Percentiles rank a stretch among this genome's conserved stretches.
phyloP scores from a whole-genome alignment of 75 land plant species.

The Sequoia sempervirens region DNA sequence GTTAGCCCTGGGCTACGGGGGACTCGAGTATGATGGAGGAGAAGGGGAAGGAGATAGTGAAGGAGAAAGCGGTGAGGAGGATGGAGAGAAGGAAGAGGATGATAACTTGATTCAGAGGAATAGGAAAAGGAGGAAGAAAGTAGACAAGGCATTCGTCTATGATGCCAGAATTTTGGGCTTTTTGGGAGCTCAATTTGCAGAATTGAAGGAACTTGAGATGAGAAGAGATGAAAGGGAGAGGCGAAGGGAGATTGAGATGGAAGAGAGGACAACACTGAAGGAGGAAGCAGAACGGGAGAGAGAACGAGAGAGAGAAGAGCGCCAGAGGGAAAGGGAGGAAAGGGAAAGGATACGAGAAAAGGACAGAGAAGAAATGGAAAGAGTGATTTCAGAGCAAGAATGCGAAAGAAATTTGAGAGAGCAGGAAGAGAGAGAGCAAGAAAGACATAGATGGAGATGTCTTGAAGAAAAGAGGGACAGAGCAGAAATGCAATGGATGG shows the following conservation, averaged over 20 bases:
- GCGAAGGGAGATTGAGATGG: slow-evolving; percentile 11
- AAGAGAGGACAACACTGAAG: slow-evolving; percentile 3
- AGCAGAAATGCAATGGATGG: slow-evolving; percentile 11
- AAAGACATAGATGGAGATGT: slow-evolving; percentile 5
- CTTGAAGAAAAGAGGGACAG: slow-evolving; percentile 7
- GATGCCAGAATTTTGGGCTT: slow-evolving; percentile 11
- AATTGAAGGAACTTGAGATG: slow-evolving; percentile 5
- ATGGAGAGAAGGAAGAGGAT: slow-evolving; percentile 9
- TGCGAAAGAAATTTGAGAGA: slow-evolving; percentile 10
- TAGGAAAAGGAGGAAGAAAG: slow-evolving; percentile 8
- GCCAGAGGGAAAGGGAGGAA: slow-evolving; percentile 12
- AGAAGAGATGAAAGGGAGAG: slow-evolving; percentile 11
- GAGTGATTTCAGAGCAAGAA: neutral
- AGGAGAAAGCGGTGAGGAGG: slow-evolving; percentile 7
- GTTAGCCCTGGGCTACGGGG: neutral
- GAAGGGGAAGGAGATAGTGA: slow-evolving; percentile 4
- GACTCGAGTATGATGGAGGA: slow-evolving; percentile 10
- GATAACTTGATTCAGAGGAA: slow-evolving; percentile 8
- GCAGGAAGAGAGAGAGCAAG: neutral
- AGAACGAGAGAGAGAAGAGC: slow-evolving; percentile 9
- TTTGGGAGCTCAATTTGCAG: slow-evolving; percentile 10
- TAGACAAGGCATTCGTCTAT: slow-evolving; percentile 1
- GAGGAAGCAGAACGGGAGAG: slow-evolving; percentile 4
- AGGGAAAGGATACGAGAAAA: slow-evolving; percentile 10
- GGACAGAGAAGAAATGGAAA: slow-evolving; percentile 12